A percentile compares a stretch with the other conserved stretches of the same genome.
These are phyloP conservation scores for Leccinum disarticulatum DNA, from an alignment of 768 basidiomycete genomes.

Conservation along the genomic window DNA sequence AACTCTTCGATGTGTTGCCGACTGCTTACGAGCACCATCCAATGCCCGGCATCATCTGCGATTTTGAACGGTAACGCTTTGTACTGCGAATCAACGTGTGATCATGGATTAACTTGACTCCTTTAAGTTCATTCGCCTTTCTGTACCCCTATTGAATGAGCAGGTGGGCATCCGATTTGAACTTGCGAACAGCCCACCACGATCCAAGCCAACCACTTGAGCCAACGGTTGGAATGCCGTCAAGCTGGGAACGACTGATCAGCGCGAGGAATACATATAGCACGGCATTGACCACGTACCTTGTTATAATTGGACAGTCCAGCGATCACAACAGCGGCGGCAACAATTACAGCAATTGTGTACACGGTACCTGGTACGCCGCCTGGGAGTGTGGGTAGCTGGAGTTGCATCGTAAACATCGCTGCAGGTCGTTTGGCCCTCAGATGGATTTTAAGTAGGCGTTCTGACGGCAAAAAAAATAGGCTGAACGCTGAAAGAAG, in stretches of 20 bases:
- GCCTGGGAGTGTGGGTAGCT: constrained; percentile 4
- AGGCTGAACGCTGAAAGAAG: too few species aligned
- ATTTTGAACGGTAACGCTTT: neutral
- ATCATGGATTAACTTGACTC: neutral
- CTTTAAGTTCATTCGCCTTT: constrained; percentile 19
- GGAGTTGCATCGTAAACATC: constrained; percentile 1
- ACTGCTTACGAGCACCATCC: neutral
- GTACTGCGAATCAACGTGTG: neutral
- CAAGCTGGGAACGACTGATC: constrained; percentile 18
- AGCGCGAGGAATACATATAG: neutral
- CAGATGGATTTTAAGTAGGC: too few species aligned
- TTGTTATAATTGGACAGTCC: constrained; percentile 2
- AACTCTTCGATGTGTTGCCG: constrained; percentile 12
- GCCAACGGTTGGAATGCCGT: constrained; percentile 34
- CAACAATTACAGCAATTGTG: constrained; percentile 9
- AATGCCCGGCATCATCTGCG: neutral
- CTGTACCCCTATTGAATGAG: constrained; percentile 36
- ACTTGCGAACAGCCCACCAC: constrained; percentile 24
- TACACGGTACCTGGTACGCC: constrained; percentile 1
- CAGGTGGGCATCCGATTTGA: constrained; percentile 18
- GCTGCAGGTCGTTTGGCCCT: too few species aligned
- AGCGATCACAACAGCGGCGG: constrained; percentile 3
- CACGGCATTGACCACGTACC: neutral
- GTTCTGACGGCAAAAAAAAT: too few species aligned
- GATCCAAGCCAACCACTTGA: constrained; percentile 26